A percentile compares a stretch with the other conserved stretches of the same genome.
These are phyloP conservation scores for Pezizomycotina sp. DNA, from an alignment of 2,329 filamentous ascomycete genomes.

Conservation along the genomic window DNA sequence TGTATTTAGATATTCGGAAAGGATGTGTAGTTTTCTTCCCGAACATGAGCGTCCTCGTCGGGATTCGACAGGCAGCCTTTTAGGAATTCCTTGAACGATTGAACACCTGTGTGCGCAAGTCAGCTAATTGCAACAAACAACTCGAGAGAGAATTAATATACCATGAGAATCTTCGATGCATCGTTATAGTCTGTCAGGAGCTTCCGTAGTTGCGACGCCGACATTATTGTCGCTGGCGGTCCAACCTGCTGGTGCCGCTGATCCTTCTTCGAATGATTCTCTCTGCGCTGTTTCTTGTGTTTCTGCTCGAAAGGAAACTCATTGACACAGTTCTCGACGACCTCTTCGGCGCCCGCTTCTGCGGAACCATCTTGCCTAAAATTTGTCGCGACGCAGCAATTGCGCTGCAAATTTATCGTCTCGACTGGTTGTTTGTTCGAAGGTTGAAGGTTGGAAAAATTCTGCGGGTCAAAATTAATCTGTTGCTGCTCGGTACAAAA, in stretches of 20 bases:
- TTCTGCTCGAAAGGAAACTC: too few relatives aligned
- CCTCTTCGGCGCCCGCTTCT: too few relatives aligned
- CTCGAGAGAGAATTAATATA: neutral
- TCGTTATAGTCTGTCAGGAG: conserved; percentile 17
- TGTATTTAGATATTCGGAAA: conserved; percentile 51
- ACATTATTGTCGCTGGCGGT: conserved; percentile 10
- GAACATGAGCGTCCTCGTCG: conserved; percentile 6
- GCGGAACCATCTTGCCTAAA: too few relatives aligned
- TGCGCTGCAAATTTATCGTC: too few relatives aligned
- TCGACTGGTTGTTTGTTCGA: too few relatives aligned
- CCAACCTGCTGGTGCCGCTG: too few relatives aligned
- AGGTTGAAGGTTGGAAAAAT: too few relatives aligned
- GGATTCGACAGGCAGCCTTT: conserved; percentile 16
- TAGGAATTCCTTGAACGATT: conserved; percentile 22
- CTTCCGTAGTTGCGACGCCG: conserved; percentile 11
- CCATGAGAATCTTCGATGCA: conserved; percentile 11
- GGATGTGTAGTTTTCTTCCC: conserved; percentile 35
- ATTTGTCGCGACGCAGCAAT: too few relatives aligned
- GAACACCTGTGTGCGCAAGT: conserved; percentile 17
- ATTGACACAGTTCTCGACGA: too few relatives aligned
- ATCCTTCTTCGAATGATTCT: conserved; percentile 7
- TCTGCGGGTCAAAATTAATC: too few relatives aligned
- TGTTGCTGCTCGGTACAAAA: too few relatives aligned
- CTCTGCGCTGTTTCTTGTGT: conserved; percentile 16
- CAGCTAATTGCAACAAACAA: neutral